Conservation (phyloP, 495 filamentous ascomycete species). For the Rhypophila decipiens region DNA sequence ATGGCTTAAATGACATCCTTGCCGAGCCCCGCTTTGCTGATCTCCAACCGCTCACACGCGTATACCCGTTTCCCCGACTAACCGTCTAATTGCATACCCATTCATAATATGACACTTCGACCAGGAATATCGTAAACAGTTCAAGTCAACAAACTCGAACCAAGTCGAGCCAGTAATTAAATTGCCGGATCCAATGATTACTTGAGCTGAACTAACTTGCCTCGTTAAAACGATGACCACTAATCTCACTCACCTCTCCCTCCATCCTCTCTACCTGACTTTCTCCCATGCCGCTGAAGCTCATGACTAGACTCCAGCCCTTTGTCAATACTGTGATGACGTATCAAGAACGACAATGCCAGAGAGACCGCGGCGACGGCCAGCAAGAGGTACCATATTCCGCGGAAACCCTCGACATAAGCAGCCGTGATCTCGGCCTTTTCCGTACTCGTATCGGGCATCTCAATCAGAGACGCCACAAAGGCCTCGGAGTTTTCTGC, state of each 20-base stretch:
- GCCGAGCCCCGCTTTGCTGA: no score
- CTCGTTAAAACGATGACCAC: background rate
- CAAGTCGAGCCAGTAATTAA: no score
- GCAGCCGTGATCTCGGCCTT: background rate
- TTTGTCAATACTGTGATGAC: conserved; percentile 22
- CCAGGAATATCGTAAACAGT: no score
- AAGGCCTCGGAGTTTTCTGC: conserved; percentile 33
- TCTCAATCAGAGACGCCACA: background rate
- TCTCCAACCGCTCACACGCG: no score
- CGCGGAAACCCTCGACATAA: background rate
- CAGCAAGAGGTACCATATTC: conserved; percentile 1
- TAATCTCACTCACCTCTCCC: conserved; percentile 26
- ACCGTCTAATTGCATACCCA: no score
- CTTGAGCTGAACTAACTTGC: no score
- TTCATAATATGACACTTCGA: no score
- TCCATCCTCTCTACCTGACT: conserved; percentile 4
- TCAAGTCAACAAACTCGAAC: no score
- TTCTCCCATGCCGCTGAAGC: conserved; percentile 1
- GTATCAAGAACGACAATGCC: conserved; percentile 21
- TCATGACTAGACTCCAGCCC: conserved; percentile 31
- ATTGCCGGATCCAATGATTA: no score
- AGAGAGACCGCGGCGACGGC: conserved; percentile 32
- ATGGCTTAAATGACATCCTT: no score
- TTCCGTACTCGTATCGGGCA: conserved; percentile 38
- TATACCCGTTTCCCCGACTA: no score